These are phyloP conservation scores for Coniferiporia weirii DNA, from an alignment of 1,284 basidiomycete species.

Conservation along the genomic window DNA sequence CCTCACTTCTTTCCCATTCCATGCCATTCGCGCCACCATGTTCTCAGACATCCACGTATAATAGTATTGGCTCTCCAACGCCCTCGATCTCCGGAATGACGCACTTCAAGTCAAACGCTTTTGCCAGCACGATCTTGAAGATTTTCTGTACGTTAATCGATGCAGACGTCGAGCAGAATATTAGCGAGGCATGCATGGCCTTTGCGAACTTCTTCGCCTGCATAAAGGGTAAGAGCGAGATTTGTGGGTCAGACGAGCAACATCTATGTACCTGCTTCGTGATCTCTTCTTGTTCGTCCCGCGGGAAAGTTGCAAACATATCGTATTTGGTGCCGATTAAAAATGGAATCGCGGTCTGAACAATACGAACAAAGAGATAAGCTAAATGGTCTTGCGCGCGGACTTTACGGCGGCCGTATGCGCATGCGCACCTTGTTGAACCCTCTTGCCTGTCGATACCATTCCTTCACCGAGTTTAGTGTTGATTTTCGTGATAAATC, in stretches of 20 bases:
- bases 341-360: slow-evolving; percentile 90
- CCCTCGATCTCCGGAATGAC: slow-evolving; percentile 96
- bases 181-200: slow-evolving; percentile 97
- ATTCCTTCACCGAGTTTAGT: slow-evolving; percentile 96
- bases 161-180: slow-evolving; percentile 97
- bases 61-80: slow-evolving; percentile 86
- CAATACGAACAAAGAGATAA: background rate
- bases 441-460: slow-evolving; percentile 97
- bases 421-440: slow-evolving; percentile 85
- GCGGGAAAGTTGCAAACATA: slow-evolving; percentile 90
- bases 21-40: background rate
- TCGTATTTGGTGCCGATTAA: slow-evolving; percentile 98
- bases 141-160: slow-evolving; percentile 99
- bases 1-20: background rate
- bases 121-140: slow-evolving; percentile 93
- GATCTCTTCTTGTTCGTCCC: slow-evolving; percentile 98
- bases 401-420: background rate
- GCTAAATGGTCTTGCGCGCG: background rate
- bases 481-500: slow-evolving; percentile 96
- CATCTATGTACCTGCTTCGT: slow-evolving; percentile 77
- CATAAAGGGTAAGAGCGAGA: background rate
- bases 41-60: slow-evolving; percentile 82
- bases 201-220: slow-evolving; percentile 93
- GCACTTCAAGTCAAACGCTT: slow-evolving; percentile 89
- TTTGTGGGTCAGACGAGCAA: background rate